phyloP scores from a whole-genome alignment of 768 basidiomycete genomes.

The Crucibulum laeve region DNA sequence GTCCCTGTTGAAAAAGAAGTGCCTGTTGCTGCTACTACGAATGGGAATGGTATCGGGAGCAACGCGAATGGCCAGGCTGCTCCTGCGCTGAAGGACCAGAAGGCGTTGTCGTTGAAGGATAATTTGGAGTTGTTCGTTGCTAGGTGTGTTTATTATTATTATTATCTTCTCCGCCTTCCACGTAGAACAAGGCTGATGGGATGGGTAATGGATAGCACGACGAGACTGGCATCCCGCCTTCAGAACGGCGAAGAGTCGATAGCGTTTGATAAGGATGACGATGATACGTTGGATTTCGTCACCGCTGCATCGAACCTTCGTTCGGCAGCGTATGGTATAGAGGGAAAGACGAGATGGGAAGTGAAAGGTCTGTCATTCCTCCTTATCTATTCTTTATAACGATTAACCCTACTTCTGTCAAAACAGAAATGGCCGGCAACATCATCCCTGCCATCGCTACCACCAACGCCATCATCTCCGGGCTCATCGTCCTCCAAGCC shows the following conservation, averaged over 20 bases:
- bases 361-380: slow-evolving; percentile 69
- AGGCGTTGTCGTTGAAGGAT: slow-evolving; percentile 70
- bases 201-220: slow-evolving; percentile 50
- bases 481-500: slow-evolving; percentile 90
- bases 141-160: slow-evolving; percentile 53
- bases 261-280: slow-evolving; percentile 96
- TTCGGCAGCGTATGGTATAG: slow-evolving; percentile 86
- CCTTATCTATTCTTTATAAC: neutral
- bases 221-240: slow-evolving; percentile 68
- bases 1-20: neutral
- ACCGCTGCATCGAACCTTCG: slow-evolving; percentile 92
- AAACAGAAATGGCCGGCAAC: slow-evolving; percentile 95
- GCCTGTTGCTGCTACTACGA: neutral
- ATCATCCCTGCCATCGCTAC: slow-evolving; percentile 99
- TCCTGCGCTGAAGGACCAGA: slow-evolving; percentile 73
- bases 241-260: slow-evolving; percentile 66
- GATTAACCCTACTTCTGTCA: neutral
- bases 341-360: slow-evolving; percentile 89
- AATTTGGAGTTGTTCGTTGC: slow-evolving; percentile 80
- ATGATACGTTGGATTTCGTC: slow-evolving; percentile 95
- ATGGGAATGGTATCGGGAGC: neutral
- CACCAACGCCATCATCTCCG: slow-evolving; percentile 96
- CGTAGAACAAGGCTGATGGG: too few relatives aligned
- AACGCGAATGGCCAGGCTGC: slow-evolving; percentile 16
- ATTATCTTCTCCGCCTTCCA: neutral